Percentiles rank a stretch among this genome's conserved stretches.
Conservation (phyloP, 108 stramenopile genomes). For the Nitzschia inconspicua region DNA sequence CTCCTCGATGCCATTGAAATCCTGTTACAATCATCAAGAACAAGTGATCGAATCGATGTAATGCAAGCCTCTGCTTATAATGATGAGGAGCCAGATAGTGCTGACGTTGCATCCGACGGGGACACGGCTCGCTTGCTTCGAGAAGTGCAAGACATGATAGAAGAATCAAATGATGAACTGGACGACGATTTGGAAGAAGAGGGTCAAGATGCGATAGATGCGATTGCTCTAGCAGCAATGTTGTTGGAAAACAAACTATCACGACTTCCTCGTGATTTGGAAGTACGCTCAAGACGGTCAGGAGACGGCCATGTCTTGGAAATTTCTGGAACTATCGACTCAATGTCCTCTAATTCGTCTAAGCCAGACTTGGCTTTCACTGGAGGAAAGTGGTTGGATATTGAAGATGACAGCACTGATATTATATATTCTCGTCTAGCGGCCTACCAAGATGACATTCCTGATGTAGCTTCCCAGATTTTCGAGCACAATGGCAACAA, state of each 20-base stretch:
- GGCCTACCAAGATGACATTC: conserved; percentile 9
- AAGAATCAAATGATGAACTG: not conserved
- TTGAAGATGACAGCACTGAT: not conserved
- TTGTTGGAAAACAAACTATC: not conserved
- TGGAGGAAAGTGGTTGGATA: not conserved
- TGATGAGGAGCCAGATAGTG: not conserved
- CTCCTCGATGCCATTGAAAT: conserved; percentile 3
- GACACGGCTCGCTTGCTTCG: not conserved
- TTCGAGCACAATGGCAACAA: not conserved
- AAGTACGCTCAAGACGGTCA: not conserved
- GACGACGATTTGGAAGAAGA: not conserved
- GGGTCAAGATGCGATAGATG: not conserved
- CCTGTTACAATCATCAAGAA: not conserved
- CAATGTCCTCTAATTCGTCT: not conserved
- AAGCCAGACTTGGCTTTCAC: too few relatives aligned
- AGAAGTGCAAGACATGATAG: conserved; percentile 1
- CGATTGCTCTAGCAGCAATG: not conserved
- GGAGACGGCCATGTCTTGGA: not conserved
- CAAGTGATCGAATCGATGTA: not conserved
- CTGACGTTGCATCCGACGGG: not conserved
- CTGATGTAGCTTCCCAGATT: not conserved
- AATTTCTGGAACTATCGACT: not conserved
- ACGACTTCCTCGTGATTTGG: not conserved
- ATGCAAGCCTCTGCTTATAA: not conserved
- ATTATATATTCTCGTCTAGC: conserved; percentile 7